Conservation (phyloP, 805 yeast species). For the Wickerhamomyces chambardii region DNA sequence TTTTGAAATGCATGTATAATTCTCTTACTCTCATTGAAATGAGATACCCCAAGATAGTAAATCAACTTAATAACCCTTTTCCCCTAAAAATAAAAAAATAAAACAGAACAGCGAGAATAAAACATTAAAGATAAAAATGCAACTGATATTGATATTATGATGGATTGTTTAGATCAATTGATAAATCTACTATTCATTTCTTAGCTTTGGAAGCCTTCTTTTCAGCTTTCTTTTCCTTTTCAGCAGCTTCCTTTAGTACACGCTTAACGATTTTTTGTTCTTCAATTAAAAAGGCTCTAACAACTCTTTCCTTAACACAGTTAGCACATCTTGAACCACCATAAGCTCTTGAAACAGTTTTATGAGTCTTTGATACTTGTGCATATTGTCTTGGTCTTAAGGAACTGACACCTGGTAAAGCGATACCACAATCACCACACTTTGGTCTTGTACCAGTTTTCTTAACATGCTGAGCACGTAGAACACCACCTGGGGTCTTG, state of each 20-base stretch:
- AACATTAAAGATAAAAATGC: too few species aligned
- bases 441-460: constrained; percentile 81
- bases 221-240: constrained; percentile 59
- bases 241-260: constrained; percentile 89
- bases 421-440: constrained; percentile 82
- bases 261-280: constrained; percentile 98
- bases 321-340: constrained; percentile 95
- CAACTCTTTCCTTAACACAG: constrained; percentile 96
- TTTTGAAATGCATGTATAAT: too few species aligned
- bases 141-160: neutral
- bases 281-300: constrained; percentile 96
- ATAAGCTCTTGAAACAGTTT: constrained; percentile 96
- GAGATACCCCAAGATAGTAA: too few species aligned
- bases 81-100: too few species aligned
- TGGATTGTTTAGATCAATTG: neutral
- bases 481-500: constrained; percentile 98
- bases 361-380: constrained; percentile 80
- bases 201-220: constrained; percentile 19
- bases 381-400: constrained; percentile 97
- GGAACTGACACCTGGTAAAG: constrained; percentile 75
- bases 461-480: constrained; percentile 92
- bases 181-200: neutral
- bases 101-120: too few species aligned
- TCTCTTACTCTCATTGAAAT: too few species aligned
- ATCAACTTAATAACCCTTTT: too few species aligned